Evolutionary conservation across 805 yeast species (phyloP), one percentile per base, ranked within the genome.

Genomic region (Saccharomycopsis babjevae): DNA sequence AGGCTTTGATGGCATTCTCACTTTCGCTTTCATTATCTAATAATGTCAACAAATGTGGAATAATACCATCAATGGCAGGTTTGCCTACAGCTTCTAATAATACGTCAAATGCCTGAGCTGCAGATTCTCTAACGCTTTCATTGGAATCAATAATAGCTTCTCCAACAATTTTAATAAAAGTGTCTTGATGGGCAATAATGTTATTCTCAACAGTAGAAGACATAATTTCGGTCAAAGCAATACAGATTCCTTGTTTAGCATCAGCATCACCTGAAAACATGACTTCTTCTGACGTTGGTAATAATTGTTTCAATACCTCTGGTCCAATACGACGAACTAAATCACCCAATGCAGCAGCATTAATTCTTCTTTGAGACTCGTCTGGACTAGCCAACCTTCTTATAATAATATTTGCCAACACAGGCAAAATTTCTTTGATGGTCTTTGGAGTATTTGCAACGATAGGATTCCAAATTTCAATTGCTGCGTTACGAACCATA

Each of bases 391-490:
- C 96, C 71, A 94, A 79, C 68, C 90, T 82, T 66, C 85, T 82
- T 62, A 94, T 89, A 68, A 94, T 85, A 68, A 89, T 81, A 62
- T 81, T 81, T 5, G 94, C 88, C 65, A 94, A 82, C 5, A 90
- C 79, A 36, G 97, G 96, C 64, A 94, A 74, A 64, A 94, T 90
- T 72, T 92, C 97, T 76, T 89, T 93, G 56, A 94, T 87, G 3
- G 97, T 89, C 70, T 88, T 84, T 52, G 99, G 98, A 25, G 99
- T 94, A 71, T 94, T 94, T 56, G 96, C 88, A 58, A 94, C 97
- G 70, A 94, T 78, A 0, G 97, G 90, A 75, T 92, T 92, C 99
- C 99, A 94, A 56, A 94, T 90, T 68, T 94, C 97, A 62, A 89
- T 83, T 13, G 98, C 85, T 30, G 96, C 88, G 66, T 84, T 84